Evolutionary conservation across 2,329 filamentous ascomycete species (phyloP), one percentile per base, ranked within the genome.

Genomic region (Didymella arachidicola): DNA sequence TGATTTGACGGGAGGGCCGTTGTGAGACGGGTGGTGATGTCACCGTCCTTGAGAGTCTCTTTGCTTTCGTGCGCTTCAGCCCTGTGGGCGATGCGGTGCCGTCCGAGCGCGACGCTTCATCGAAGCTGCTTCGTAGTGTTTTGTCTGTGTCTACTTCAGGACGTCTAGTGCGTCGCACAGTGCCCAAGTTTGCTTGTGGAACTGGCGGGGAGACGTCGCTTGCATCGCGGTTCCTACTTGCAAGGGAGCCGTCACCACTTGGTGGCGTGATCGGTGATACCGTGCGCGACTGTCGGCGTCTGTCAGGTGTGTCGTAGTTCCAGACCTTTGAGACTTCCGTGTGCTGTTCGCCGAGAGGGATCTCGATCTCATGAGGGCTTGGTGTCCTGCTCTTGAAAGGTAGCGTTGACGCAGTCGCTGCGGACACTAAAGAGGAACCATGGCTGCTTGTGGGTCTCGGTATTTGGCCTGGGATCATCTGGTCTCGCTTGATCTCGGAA

Each of bases 281-380:
- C 27, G 70, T 68, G 43, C 66, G 68, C n/a, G 73, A 74, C 14
- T 69, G 64, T 42, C 39, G 50, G 19, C 57, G 66, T 49, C 66
- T 70, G 22, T 74, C 70, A 44, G 74, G 71, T 14, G 74, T 76
- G 25, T 76, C 73, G 47, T 70, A 72, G 51, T 74, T 75, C 78
- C 81, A 83, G 57, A 76, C 75, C 59, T 79, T 81, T 4, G 82
- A 81, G 14, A 75, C 74, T n/a, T 78, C 71, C 50, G 74, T 78
- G 27, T 81, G 80, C 64, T 79, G 81, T 72, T 87, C 87, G 25
- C 87, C 86, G 64, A 89, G 86, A 8, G 87, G 87, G 36, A 88
- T 79, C 55, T 88, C 84, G 57, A 87, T 79, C 62, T 86, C 82
- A 57, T 79, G 81, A 4, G 83, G 79, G 60, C 79, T 83, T 26